A percentile compares a stretch with the other conserved stretches of the same genome.
These are phyloP conservation scores for Globisporangium megalacanthum DNA, from an alignment of 352 stramenopile genomes.

Conservation along the genomic window DNA sequence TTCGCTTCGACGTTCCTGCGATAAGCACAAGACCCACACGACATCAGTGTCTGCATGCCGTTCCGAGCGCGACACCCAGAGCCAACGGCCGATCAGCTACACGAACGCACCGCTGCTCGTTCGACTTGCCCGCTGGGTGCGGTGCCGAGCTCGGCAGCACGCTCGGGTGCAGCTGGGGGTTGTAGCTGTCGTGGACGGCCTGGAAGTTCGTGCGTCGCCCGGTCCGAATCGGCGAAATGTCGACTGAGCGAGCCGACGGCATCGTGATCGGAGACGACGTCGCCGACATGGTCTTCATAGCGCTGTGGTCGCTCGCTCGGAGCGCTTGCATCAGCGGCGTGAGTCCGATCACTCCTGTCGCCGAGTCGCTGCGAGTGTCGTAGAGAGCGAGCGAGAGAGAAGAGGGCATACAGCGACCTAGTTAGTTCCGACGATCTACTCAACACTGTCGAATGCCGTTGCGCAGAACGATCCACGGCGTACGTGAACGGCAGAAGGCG, in stretches of 20 bases:
- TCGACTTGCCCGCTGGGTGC: constrained; percentile 64
- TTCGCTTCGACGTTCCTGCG: constrained; percentile 57
- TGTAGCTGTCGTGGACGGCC: constrained; percentile 16
- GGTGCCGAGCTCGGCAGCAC: background rate
- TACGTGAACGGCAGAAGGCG: constrained; percentile 58
- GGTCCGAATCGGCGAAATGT: constrained; percentile 49
- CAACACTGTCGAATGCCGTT: background rate
- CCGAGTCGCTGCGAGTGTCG: constrained; percentile 31
- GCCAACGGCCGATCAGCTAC: background rate
- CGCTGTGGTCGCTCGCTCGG: constrained; percentile 37
- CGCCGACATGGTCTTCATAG: constrained; percentile 25
- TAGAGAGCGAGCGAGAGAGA: background rate
- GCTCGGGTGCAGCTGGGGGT: constrained; percentile 5
- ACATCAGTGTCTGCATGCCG: background rate
- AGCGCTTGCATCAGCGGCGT: constrained; percentile 41
- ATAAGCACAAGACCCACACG: background rate
- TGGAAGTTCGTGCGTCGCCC: constrained; percentile 52
- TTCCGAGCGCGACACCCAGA: background rate
- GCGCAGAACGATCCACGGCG: background rate
- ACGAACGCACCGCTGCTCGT: constrained; percentile 43
- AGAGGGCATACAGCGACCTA: background rate
- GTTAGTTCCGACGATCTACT: background rate
- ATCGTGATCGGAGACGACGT: constrained; percentile 18
- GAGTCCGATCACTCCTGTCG: constrained; percentile 38
- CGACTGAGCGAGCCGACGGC: constrained; percentile 13